Evolutionary conservation across 495 filamentous ascomycete genomes (phyloP).

Genomic region (Talaromyces adpressus): DNA sequence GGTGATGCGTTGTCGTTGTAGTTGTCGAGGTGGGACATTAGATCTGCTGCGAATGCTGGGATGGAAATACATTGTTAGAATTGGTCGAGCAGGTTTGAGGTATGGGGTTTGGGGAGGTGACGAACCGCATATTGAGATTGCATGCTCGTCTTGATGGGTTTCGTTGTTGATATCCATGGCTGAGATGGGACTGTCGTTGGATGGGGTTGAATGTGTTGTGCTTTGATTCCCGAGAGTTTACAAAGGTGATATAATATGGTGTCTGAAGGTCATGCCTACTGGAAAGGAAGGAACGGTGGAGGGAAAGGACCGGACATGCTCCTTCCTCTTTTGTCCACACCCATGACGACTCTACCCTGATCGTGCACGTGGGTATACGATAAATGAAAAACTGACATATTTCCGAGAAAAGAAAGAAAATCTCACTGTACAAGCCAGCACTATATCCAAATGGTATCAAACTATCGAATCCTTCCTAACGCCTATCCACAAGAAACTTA

Average conservation of each 20-base stretch:
- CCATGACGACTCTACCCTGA: background rate
- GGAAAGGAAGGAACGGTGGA: background rate
- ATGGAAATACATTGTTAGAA: background rate
- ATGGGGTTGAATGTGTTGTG: background rate
- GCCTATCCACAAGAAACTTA: background rate
- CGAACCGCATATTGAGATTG: constrained; percentile 2
- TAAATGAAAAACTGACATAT: background rate
- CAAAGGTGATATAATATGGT: background rate
- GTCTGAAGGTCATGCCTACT: background rate
- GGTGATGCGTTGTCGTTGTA: background rate
- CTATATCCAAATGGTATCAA: background rate
- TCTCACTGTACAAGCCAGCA: background rate
- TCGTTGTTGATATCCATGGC: background rate
- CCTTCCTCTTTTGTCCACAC: background rate
- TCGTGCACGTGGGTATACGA: background rate
- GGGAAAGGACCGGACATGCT: background rate
- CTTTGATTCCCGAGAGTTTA: background rate
- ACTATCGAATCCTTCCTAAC: background rate
- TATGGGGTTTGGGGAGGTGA: background rate
- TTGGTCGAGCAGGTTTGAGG: background rate
- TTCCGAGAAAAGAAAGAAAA: background rate
- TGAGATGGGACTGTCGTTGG: background rate
- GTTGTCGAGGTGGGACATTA: background rate
- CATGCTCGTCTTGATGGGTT: background rate
- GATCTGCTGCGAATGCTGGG: constrained; percentile 1